Conservation (phyloP, 192 early-diverging fungal species). For the Gonapodya prolifera region DNA sequence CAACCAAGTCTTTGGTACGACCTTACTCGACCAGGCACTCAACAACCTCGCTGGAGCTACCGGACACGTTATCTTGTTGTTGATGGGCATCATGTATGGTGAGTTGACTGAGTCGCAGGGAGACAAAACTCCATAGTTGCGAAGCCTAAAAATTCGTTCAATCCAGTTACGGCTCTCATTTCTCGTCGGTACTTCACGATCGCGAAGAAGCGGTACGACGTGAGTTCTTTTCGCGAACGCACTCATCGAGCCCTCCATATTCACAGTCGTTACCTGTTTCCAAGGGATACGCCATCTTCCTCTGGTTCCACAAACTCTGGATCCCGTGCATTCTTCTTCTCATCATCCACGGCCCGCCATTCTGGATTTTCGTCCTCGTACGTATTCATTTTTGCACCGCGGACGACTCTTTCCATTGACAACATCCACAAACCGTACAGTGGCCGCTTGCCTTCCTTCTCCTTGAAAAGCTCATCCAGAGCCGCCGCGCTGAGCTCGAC, state of each 20-base stretch:
- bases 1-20: slow-evolving; percentile 23
- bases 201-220: not conserved
- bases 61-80: slow-evolving; percentile 11
- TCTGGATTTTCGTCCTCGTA: slow-evolving; percentile 18
- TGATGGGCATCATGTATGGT: slow-evolving; percentile 8
- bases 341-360: slow-evolving; percentile 20
- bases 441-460: slow-evolving; percentile 19
- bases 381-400: not conserved
- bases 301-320: slow-evolving; percentile 20
- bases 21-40: slow-evolving; percentile 8
- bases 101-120: not conserved
- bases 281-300: slow-evolving; percentile 18
- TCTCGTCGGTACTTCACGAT: not conserved
- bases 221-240: too few species aligned
- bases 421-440: too few species aligned
- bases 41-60: slow-evolving; percentile 23
- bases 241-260: too few species aligned
- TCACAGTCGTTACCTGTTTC: not conserved
- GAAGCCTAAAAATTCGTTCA: not conserved
- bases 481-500: slow-evolving; percentile 66
- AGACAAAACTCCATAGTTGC: not conserved
- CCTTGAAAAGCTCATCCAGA: slow-evolving; percentile 19
- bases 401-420: too few species aligned
- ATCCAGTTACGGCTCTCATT: not conserved
- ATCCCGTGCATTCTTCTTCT: slow-evolving; percentile 19